These are phyloP conservation scores for Sphenostylis stenocarpa DNA, from an alignment of 306 rosid genomes.

Conservation along the genomic window DNA sequence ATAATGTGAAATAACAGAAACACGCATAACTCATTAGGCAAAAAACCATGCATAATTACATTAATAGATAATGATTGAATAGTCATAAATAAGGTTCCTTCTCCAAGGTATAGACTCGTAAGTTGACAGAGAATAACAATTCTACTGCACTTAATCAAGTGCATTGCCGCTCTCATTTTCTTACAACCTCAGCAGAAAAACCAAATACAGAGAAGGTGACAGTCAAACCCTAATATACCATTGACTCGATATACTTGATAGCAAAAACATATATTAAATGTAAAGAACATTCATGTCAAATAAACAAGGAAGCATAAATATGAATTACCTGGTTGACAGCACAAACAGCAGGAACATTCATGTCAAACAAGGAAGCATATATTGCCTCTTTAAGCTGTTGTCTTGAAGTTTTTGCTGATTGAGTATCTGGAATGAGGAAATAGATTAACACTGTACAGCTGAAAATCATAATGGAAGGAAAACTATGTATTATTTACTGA, in stretches of 20 bases:
- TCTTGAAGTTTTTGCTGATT: conserved; percentile 79
- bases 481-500: neutral
- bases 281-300: neutral
- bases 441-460: conserved; percentile 5
- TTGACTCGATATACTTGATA: neutral
- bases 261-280: neutral
- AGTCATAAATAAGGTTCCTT: neutral
- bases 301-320: neutral
- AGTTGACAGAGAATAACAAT: neutral
- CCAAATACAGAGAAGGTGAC: neutral
- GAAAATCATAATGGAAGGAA: neutral
- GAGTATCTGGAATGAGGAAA: conserved; percentile 64
- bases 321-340: conserved; percentile 80
- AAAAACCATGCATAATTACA: neutral
- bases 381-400: conserved; percentile 82
- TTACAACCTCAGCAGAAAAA: conserved; percentile 1
- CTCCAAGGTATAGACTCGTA: neutral
- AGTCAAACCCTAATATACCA: neutral
- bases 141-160: neutral
- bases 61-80: neutral
- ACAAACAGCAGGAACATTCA: conserved; percentile 91
- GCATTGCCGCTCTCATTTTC: neutral
- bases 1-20: conserved; percentile 16
- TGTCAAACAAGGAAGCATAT: conserved; percentile 65
- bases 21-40: neutral